Percentiles rank a stretch among this genome's conserved stretches.
phyloP scores from a whole-genome alignment of 108 stramenopile genomes.

The Cyclotella distinguenda region DNA sequence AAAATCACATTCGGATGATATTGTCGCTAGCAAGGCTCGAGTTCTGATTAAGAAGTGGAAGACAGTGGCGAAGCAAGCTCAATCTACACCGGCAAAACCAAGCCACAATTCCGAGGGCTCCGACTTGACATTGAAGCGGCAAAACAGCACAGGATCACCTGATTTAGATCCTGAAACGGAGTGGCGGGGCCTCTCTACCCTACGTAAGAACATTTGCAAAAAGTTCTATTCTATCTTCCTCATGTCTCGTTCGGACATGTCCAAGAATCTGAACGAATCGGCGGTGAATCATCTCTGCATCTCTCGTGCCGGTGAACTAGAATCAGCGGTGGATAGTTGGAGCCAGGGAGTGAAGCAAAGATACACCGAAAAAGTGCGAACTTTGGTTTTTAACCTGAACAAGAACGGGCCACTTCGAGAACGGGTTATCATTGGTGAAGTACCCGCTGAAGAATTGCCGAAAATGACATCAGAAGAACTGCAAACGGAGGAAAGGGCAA shows the following conservation, averaged over 20 bases:
- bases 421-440: constrained; percentile 66
- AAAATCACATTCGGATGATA: constrained; percentile 55
- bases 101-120: constrained; percentile 6
- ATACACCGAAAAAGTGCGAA: constrained; percentile 76
- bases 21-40: constrained; percentile 60
- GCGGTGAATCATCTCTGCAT: constrained; percentile 63
- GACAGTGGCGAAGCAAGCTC: constrained; percentile 64
- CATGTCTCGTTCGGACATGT: constrained; percentile 46
- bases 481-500: constrained; percentile 63
- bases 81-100: constrained; percentile 4
- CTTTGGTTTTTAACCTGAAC: constrained; percentile 83
- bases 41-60: constrained; percentile 88
- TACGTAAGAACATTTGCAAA: constrained; percentile 69
- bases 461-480: constrained; percentile 72
- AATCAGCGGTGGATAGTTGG: constrained; percentile 58
- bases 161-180: constrained; percentile 44
- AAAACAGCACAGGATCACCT: constrained; percentile 29
- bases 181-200: constrained; percentile 63
- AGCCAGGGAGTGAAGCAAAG: constrained; percentile 41
- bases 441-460: constrained; percentile 55
- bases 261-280: constrained; percentile 66
- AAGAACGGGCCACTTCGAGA: constrained; percentile 67
- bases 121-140: constrained; percentile 15
- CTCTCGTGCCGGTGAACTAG: constrained; percentile 70
- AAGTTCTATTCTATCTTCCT: constrained; percentile 65